phyloP scores from a whole-genome alignment of 306 rosid species.

The Sindora glabra region DNA sequence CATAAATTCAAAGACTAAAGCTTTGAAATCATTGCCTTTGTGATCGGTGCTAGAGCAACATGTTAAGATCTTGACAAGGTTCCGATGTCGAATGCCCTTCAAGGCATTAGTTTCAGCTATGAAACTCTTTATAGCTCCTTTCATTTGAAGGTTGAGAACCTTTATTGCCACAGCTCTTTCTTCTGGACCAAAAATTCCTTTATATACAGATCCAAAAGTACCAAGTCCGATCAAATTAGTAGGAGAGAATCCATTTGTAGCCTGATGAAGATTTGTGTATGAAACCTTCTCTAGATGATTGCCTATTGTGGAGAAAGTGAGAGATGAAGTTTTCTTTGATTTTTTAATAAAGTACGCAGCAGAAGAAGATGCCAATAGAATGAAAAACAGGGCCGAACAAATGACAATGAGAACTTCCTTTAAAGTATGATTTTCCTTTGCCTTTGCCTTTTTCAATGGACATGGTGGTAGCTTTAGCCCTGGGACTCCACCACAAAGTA shows the following conservation, averaged over 20 bases:
- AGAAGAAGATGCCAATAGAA: background rate
- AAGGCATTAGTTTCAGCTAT: no score
- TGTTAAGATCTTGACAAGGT: no score
- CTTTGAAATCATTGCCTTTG: no score
- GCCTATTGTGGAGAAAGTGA: background rate
- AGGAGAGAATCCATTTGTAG: background rate
- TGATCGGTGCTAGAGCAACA: no score
- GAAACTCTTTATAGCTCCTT: no score
- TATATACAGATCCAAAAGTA: no score
- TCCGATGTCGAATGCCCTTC: no score
- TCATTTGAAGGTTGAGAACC: no score
- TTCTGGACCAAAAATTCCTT: no score
- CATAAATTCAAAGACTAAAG: no score
- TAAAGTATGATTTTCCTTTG: background rate
- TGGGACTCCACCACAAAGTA: background rate
- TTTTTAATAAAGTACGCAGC: background rate
- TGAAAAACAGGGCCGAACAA: background rate
- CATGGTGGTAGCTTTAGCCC: background rate
- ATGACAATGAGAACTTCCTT: background rate
- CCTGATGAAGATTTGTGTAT: background rate
- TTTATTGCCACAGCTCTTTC: no score
- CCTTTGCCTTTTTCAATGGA: background rate
- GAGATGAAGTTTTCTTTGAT: background rate
- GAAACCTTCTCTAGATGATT: background rate
- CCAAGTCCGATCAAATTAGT: slow-evolving; percentile 11